Evolutionary conservation across 768 basidiomycete species (phyloP), one percentile per base, ranked within the genome.

Genomic region (Xerocomellus intermedius): DNA sequence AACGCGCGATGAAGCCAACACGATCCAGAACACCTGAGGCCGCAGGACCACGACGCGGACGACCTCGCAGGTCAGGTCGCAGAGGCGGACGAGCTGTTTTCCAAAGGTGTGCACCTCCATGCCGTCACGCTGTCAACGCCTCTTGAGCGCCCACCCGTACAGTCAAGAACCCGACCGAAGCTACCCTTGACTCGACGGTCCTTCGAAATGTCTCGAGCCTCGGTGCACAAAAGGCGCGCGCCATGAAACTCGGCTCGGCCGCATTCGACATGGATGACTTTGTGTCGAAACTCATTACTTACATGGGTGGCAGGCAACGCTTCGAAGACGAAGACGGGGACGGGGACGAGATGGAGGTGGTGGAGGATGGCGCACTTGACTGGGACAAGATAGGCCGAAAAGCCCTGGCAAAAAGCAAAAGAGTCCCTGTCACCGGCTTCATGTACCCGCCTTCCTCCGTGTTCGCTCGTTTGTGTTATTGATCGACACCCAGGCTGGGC

Each of bases 231-330:
- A 88, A 95, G 67, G 94, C 94, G n/a, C 89, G 91, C 30, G 85
- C 86, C 30, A 87, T 96, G 84, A 94, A 91, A 69, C 84, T 91
- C 0, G 92, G 91, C 50, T 83, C 83, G 0, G 89, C 91, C 51
- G 85, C 87, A 14, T 99, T 98, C 65, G 96, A 99, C 65, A 76
- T 90, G 38, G 93, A 96, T 60, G 94, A 98, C 52, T 98, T 95
- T 62, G 76, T 99, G 50, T 72, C 82, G 7, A 87, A 87, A 63
- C 76, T 94, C 35, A 75, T 87, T 44, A 79, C 74, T 14, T 90
- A 83, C 64, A 88, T 94, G 87, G 89, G 90, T 17, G 89, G 89
- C 6, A 75, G 78, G 32, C 77, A 79, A 33, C 75, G 78, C 35
- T 77, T 82, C 48, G 73, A 69, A 16, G 66, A 64, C 53, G 79